Evolutionary conservation across 2,329 filamentous ascomycete species (phyloP).

Genomic region (Aspergillus neoniger): DNA sequence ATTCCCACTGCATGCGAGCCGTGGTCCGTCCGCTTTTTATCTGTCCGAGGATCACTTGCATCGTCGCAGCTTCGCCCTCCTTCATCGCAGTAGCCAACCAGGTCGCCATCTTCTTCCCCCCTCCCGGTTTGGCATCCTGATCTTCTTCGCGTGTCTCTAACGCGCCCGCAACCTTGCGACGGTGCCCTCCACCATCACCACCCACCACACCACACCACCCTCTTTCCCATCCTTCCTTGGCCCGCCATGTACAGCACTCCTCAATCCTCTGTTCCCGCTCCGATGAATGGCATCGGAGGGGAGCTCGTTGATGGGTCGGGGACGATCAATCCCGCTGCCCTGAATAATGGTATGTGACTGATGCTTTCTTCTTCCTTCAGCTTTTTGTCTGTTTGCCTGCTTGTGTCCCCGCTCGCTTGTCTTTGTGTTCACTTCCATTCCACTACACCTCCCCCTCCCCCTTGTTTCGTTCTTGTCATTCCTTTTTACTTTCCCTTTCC

Average conservation of each 20-base stretch:
- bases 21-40: slow-evolving; percentile 25
- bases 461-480: slow-evolving; percentile 14
- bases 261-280: slow-evolving; percentile 58
- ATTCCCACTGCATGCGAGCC: slow-evolving; percentile 34
- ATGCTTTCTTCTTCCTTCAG: slow-evolving; percentile 1
- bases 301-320: slow-evolving; percentile 70
- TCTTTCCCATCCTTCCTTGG: slow-evolving; percentile 29
- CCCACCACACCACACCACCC: slow-evolving; percentile 1
- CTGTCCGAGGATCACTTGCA: slow-evolving; percentile 24
- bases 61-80: slow-evolving; percentile 22
- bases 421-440: neutral
- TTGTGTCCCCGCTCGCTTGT: neutral
- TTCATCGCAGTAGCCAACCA: slow-evolving; percentile 22
- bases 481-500: neutral
- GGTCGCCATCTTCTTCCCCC: slow-evolving; percentile 17
- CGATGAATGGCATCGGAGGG: slow-evolving; percentile 64
- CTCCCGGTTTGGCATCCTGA: slow-evolving; percentile 19
- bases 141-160: slow-evolving; percentile 31
- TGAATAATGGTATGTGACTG: slow-evolving; percentile 68
- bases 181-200: slow-evolving; percentile 27
- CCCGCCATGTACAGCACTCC: slow-evolving; percentile 51
- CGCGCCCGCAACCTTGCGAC: slow-evolving; percentile 38
- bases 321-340: slow-evolving; percentile 86
- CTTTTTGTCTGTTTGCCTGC: neutral
- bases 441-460: neutral